Conservation (phyloP, 441 rosid species). For the Pelargonium myrrhifolium region DNA sequence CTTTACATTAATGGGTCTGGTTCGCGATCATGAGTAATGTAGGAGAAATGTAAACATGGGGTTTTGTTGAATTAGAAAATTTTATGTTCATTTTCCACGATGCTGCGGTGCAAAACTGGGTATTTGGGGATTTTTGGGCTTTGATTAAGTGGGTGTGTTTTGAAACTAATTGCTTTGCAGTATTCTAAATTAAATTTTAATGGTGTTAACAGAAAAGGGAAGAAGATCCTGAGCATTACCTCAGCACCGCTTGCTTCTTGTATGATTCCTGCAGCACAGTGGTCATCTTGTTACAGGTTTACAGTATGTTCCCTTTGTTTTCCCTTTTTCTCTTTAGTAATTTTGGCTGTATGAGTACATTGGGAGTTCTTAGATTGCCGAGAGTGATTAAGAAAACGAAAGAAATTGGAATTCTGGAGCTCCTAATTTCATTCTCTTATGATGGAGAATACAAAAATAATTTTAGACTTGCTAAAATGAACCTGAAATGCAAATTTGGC, state of each 20-base stretch:
- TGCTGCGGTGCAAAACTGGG: background rate
- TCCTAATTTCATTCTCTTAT: background rate
- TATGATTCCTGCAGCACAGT: constrained; percentile 6
- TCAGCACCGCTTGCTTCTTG: background rate
- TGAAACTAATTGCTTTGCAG: background rate
- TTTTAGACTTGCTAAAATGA: background rate
- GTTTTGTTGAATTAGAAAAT: background rate
- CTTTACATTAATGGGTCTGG: no score
- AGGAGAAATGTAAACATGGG: background rate
- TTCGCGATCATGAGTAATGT: background rate
- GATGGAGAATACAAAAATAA: background rate
- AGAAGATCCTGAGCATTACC: background rate
- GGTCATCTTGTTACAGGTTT: constrained; percentile 5
- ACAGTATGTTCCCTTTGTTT: no score
- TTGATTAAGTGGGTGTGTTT: background rate
- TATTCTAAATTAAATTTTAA: background rate
- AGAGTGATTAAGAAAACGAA: no score
- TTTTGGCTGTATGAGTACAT: no score
- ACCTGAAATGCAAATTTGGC: background rate
- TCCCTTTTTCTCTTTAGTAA: no score
- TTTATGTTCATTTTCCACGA: background rate
- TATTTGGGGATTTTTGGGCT: background rate
- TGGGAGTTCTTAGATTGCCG: no score
- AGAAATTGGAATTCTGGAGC: background rate
- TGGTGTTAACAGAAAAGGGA: constrained; percentile 4